A percentile compares a stretch with the other conserved stretches of the same genome.
Evolutionary conservation across 176 grass and related monocot species (phyloP).

Genomic region (Eragrostis nindensis): DNA sequence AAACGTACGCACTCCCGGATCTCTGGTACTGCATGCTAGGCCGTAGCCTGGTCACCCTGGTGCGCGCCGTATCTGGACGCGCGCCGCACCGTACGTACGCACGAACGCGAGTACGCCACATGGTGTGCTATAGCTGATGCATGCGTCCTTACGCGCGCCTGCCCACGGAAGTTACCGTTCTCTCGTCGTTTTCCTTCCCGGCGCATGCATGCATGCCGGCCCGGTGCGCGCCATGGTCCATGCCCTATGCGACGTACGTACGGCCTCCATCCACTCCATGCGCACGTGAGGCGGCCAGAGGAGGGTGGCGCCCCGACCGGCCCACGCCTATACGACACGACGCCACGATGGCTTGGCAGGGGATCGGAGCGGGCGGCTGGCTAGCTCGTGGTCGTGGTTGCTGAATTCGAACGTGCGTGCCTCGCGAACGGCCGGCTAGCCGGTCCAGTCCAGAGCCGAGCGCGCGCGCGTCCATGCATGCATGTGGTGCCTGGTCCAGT

Average conservation of each 20-base stretch:
- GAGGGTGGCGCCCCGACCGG: not conserved
- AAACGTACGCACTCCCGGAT: too few relatives aligned
- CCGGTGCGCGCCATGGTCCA: too few relatives aligned
- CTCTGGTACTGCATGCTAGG: too few relatives aligned
- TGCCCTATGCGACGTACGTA: not conserved
- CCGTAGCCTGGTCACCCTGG: too few relatives aligned
- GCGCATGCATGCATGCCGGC: not conserved
- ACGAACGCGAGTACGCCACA: too few relatives aligned
- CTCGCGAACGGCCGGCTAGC: too few relatives aligned
- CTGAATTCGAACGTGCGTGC: too few relatives aligned
- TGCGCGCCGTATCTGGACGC: not conserved
- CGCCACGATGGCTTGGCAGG: not conserved
- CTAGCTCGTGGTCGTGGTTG: too few relatives aligned
- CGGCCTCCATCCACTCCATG: not conserved
- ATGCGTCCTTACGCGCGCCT: not conserved
- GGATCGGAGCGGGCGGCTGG: too few relatives aligned
- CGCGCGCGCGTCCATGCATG: too few relatives aligned
- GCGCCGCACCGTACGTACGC: not conserved
- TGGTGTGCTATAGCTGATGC: not conserved
- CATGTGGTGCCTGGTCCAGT: not conserved
- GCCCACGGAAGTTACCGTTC: not conserved
- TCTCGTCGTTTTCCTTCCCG: not conserved
- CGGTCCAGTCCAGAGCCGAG: not conserved
- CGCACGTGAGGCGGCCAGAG: conserved; percentile 12
- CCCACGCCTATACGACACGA: not conserved